Conservation (phyloP, 2,329 filamentous ascomycete species). For the Gnomoniopsis smithogilvyi region DNA sequence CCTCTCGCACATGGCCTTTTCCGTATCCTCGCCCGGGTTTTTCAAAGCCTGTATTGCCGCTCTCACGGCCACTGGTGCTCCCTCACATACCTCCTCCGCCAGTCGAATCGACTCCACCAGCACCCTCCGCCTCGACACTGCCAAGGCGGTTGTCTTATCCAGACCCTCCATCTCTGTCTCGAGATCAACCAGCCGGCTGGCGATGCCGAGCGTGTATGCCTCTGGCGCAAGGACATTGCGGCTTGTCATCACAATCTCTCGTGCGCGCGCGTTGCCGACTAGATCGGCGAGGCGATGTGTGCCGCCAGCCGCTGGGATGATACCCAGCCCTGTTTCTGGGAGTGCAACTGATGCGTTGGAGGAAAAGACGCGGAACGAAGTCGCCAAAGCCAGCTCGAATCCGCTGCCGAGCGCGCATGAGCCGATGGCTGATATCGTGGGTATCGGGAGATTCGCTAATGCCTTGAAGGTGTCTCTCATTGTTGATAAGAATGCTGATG, state of each 20-base stretch:
- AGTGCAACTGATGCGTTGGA: constrained; percentile 77
- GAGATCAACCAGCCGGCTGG: constrained; percentile 84
- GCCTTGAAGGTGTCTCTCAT: constrained; percentile 73
- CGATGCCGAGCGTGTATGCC: constrained; percentile 87
- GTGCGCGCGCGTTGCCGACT: constrained; percentile 76
- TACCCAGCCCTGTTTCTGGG: constrained; percentile 88
- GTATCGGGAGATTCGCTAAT: constrained; percentile 75
- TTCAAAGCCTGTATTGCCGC: constrained; percentile 77
- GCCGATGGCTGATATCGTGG: constrained; percentile 84
- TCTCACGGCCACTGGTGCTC: constrained; percentile 75
- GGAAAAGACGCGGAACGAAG: constrained; percentile 82
- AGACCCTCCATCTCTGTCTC: constrained; percentile 42
- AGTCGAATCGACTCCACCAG: constrained; percentile 74
- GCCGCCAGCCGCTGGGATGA: constrained; percentile 91
- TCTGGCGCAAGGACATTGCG: constrained; percentile 77
- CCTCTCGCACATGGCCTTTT: constrained; percentile 81
- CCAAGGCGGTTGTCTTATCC: constrained; percentile 36
- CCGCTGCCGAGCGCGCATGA: constrained; percentile 88
- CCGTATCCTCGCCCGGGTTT: constrained; percentile 67
- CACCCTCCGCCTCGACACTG: constrained; percentile 62
- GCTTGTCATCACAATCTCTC: constrained; percentile 87
- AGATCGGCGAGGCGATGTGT: constrained; percentile 82
- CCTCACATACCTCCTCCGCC: constrained; percentile 79
- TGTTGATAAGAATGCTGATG: constrained; percentile 69
- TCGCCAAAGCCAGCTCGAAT: constrained; percentile 85